Base-by-base conservation (phyloP, 345 rosid species). In the Punica granatum region DNA sequence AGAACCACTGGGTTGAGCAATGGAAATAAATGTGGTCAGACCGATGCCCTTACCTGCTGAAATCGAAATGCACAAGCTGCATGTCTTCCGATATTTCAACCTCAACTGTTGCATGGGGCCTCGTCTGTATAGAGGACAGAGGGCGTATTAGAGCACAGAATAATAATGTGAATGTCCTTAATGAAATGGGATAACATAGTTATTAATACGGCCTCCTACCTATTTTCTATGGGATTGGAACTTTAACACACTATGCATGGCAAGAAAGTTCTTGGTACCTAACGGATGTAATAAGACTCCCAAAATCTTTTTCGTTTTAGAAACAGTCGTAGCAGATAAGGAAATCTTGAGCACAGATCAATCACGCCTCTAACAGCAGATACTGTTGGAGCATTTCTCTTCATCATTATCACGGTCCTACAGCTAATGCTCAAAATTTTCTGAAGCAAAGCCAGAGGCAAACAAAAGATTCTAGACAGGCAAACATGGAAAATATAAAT, bases 21-120 rank as follows among this genome's bases (percentile, higher is more conserved):
- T 14, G 8, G 42, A 60, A 30, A 33, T 3, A 16, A 42, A 28
- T 10, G 10, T 7, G 42, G 26, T n/a, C n/a, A 37, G 41, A 11
- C 41, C 11, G 41, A 37, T 11, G 11, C 6, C 41, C 11, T 63
- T 81, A 95, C 99, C 92, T 95, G 78, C 86, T 92, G 75, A 95
- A 95, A 80, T 95, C 99, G 21, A 95, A 95, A 77, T 95, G 99
- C 54, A 95, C 98, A 28, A 95, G 86, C 85, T 95, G 99, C 99
- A 95, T 95, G 73, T 95, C 99, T 87, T 95, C 99, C 35, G 99
- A 95, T 84, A 95, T 92, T 80, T 95, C 99, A 69, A 95, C 98
- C 80, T 95, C 99, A 64, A 95, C 99, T 28, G 97, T 95, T 39
- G 99, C 99, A 74, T 95, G 98, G 68, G 99, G 99, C 36, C 96